These are phyloP conservation scores for Blastomyces emzantsi DNA, from an alignment of 2,329 filamentous ascomycete species.

Conservation along the genomic window DNA sequence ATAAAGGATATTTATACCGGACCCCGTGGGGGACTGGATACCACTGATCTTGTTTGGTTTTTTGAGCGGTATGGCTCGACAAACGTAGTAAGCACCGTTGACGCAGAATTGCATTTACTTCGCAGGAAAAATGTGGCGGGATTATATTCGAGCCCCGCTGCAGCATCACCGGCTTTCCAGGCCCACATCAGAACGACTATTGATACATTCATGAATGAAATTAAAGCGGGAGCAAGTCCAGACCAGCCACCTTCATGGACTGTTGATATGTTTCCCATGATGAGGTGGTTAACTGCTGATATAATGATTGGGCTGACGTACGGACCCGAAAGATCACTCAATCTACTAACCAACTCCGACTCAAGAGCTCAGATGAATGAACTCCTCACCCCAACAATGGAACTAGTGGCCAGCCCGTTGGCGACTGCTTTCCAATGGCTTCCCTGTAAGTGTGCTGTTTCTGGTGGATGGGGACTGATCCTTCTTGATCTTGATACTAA, in stretches of 20 bases:
- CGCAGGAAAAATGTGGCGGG: conserved; percentile 15
- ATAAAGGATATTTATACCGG: conserved; percentile 16
- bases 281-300: conserved; percentile 16
- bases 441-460: conserved; percentile 13
- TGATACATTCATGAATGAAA: conserved; percentile 12
- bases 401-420: conserved; percentile 4
- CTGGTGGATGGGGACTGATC: not conserved
- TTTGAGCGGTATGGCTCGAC: conserved; percentile 16
- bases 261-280: conserved; percentile 14
- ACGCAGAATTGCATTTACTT: conserved; percentile 14
- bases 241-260: conserved; percentile 4
- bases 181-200: conserved; percentile 12
- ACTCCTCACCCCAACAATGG: conserved; percentile 8
- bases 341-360: conserved; percentile 12
- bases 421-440: conserved; percentile 12
- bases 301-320: conserved; percentile 16
- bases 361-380: conserved; percentile 13
- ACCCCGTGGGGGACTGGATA: conserved; percentile 14
- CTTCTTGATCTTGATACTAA: not conserved
- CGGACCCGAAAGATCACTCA: conserved; percentile 11
- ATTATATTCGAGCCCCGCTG: conserved; percentile 14
- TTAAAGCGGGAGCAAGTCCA: conserved; percentile 12
- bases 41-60: conserved; percentile 8
- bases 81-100: conserved; percentile 16
- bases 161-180: conserved; percentile 12